Conservation (phyloP, 345 rosid species). For the Leavenworthia alabamica region DNA sequence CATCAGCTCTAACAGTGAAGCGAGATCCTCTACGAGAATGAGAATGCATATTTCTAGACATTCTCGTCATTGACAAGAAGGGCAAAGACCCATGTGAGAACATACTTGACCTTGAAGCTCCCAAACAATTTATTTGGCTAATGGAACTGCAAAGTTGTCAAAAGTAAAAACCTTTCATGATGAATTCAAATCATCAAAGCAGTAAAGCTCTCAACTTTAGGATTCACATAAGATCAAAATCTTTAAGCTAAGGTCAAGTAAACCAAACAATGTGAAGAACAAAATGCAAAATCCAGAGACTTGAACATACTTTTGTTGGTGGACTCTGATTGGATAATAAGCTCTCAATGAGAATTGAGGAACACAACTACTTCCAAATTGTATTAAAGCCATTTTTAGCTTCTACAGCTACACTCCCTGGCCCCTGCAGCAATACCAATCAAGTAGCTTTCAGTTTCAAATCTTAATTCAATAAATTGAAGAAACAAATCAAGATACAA, state of each 20-base stretch:
- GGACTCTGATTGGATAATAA: conserved; percentile 30
- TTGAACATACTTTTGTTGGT: conserved; percentile 33
- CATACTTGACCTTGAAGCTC: conserved; percentile 55
- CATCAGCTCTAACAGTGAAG: conserved; percentile 72
- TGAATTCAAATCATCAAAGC: not conserved
- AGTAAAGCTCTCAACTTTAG: not conserved
- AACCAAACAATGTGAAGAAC: not conserved
- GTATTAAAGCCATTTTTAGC: conserved; percentile 63
- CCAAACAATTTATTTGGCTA: conserved; percentile 43
- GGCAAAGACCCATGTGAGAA: conserved; percentile 53
- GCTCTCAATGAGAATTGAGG: conserved; percentile 44
- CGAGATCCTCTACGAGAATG: conserved; percentile 47
- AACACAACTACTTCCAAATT: conserved; percentile 62
- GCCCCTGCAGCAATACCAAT: conserved; percentile 20
- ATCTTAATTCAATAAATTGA: not conserved
- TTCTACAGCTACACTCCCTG: conserved; percentile 22
- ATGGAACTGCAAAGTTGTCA: conserved; percentile 35
- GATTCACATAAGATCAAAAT: not conserved
- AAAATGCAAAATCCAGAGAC: not conserved
- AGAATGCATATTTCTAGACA: conserved; percentile 40
- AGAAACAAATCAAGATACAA: not conserved
- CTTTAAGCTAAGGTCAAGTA: not conserved
- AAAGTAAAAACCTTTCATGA: not conserved
- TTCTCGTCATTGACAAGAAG: conserved; percentile 33
- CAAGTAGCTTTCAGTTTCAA: not conserved